A percentile compares a stretch with the other conserved stretches of the same genome.
These are phyloP conservation scores for Blastocystis sp. DNA, from an alignment of 352 stramenopile genomes.

Conservation along the genomic window DNA sequence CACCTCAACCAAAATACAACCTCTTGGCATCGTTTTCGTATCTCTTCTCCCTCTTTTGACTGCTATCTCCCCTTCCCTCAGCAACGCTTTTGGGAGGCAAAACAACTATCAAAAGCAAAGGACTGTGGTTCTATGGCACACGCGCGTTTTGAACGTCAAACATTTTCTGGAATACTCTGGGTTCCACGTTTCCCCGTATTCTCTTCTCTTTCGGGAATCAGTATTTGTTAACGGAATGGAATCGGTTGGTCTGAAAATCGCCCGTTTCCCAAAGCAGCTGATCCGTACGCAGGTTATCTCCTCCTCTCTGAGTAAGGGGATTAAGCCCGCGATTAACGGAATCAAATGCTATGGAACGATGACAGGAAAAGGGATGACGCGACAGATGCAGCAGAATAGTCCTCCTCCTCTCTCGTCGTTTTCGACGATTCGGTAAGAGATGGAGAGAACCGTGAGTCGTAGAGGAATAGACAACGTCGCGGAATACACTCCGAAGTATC, in stretches of 20 bases:
- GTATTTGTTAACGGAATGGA: conserved; percentile 30
- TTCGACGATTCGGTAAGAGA: conserved; percentile 47
- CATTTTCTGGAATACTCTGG: not conserved
- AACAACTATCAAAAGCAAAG: too few species aligned
- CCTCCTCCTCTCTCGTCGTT: conserved; percentile 7
- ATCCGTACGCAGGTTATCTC: conserved; percentile 22
- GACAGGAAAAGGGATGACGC: not conserved
- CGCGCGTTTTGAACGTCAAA: too few species aligned
- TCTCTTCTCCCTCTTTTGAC: too few species aligned
- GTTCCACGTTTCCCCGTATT: conserved; percentile 58
- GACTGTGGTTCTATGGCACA: too few species aligned
- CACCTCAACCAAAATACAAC: too few species aligned
- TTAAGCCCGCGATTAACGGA: conserved; percentile 50
- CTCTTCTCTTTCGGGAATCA: not conserved
- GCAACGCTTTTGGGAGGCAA: not conserved
- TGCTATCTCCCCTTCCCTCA: too few species aligned
- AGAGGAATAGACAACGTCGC: conserved; percentile 56
- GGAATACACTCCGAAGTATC: conserved; percentile 43
- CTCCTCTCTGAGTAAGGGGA: conserved; percentile 11
- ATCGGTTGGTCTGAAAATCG: conserved; percentile 47
- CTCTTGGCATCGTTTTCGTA: too few species aligned
- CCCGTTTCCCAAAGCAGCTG: conserved; percentile 50
- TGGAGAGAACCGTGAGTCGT: not conserved
- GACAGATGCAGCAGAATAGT: not conserved
- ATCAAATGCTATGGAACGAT: conserved; percentile 28